Percentiles rank a stretch among this genome's conserved stretches.
phyloP scores from a whole-genome alignment of 2,329 filamentous ascomycete species.

The Gnomoniopsis sp. region DNA sequence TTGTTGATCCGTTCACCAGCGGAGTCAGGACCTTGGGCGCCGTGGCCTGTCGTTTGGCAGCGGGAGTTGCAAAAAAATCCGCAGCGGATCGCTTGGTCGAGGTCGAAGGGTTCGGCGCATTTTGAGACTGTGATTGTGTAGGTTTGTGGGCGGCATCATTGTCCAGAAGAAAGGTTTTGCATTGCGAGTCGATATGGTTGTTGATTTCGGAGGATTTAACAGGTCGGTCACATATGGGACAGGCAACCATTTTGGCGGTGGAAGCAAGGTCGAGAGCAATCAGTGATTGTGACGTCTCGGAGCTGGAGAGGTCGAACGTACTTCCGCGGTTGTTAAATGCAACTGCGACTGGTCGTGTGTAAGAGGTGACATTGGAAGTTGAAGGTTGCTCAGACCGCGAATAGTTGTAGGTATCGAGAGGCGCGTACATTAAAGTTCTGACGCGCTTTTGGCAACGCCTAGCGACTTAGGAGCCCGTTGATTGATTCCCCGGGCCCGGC shows the following conservation, averaged over 20 bases:
- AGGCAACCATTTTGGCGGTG: constrained; percentile 55
- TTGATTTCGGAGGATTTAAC: constrained; percentile 79
- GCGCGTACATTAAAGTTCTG: too few species aligned
- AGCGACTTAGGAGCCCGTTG: too few species aligned
- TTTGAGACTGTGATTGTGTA: constrained; percentile 4
- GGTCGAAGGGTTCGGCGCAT: constrained; percentile 28
- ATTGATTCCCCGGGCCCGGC: too few species aligned
- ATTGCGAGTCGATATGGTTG: constrained; percentile 83
- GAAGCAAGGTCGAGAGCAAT: background rate
- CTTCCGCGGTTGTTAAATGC: background rate
- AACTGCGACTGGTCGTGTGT: too few species aligned
- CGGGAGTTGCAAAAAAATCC: constrained; percentile 60
- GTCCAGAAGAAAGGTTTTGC: constrained; percentile 64
- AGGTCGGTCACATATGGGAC: constrained; percentile 74
- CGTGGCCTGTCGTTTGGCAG: constrained; percentile 50
- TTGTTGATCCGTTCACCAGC: constrained; percentile 29
- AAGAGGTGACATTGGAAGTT: too few species aligned
- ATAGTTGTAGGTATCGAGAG: too few species aligned
- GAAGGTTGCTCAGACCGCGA: too few species aligned
- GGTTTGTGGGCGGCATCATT: constrained; percentile 24
- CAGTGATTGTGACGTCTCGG: background rate
- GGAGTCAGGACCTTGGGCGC: constrained; percentile 30
- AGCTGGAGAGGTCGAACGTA: background rate
- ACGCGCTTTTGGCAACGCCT: too few species aligned
- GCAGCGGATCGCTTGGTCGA: constrained; percentile 54